A percentile compares a stretch with the other conserved stretches of the same genome.
Conservation (phyloP, 306 rosid species). For the Gastrolobium bilobum region DNA sequence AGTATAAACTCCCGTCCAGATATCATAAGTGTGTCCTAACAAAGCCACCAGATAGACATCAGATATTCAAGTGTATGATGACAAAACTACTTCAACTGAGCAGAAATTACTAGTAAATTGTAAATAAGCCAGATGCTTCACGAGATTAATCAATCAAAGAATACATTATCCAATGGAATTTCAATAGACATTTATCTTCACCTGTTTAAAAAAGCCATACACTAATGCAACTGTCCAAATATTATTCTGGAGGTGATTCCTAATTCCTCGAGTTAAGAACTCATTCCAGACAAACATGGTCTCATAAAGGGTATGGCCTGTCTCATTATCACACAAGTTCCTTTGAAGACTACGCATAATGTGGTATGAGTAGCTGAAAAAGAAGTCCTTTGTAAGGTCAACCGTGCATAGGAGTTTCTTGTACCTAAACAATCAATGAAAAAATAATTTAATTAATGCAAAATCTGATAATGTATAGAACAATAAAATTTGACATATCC, state of each 20-base stretch:
- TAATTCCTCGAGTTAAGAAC: constrained; percentile 87
- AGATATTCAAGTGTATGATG: constrained; percentile 28
- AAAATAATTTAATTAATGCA: constrained; percentile 19
- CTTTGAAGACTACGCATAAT: constrained; percentile 92
- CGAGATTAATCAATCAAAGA: constrained; percentile 30
- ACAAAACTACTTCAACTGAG: constrained; percentile 42
- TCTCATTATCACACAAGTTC: constrained; percentile 70
- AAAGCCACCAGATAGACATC: constrained; percentile 45
- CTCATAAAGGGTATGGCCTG: constrained; percentile 77
- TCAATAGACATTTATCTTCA: constrained; percentile 42
- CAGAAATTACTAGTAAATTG: constrained; percentile 24
- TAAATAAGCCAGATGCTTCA: constrained; percentile 13
- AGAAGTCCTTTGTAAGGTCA: constrained; percentile 98
- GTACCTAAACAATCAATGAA: constrained; percentile 70
- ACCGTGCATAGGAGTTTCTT: constrained; percentile 97
- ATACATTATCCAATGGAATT: constrained; percentile 37
- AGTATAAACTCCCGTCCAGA: constrained; percentile 76
- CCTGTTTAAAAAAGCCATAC: constrained; percentile 98
- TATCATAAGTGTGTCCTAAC: constrained; percentile 73
- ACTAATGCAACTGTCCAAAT: constrained; percentile 97
- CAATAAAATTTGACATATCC: constrained; percentile 24
- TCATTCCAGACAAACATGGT: constrained; percentile 99
- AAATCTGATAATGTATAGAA: constrained; percentile 7
- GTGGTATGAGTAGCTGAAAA: constrained; percentile 97
- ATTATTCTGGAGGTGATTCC: constrained; percentile 80